phyloP scores from a whole-genome alignment of 2,329 filamentous ascomycete species.

The Metarhizium anisopliae region DNA sequence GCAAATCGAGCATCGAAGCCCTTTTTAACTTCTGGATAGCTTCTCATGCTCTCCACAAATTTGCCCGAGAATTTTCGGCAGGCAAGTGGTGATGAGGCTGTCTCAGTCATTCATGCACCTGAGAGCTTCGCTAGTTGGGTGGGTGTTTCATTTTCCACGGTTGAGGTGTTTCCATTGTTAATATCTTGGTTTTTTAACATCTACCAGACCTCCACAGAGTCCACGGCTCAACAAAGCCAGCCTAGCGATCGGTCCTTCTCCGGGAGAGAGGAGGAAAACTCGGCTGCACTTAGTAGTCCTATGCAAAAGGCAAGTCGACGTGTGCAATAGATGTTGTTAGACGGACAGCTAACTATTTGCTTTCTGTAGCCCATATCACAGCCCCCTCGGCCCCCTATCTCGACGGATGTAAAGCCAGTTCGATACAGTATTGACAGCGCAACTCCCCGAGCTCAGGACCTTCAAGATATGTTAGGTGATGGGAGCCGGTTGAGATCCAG shows the following conservation, averaged over 20 bases:
- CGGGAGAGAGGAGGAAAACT: conserved; percentile 26
- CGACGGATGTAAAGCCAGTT: conserved; percentile 61
- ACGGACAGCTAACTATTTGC: not conserved
- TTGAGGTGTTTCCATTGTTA: not conserved
- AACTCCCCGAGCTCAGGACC: conserved; percentile 76
- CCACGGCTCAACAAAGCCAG: conserved; percentile 24
- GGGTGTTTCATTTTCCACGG: conserved; percentile 25
- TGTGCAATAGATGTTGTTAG: not conserved
- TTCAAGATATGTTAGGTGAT: conserved; percentile 60
- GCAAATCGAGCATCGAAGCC: not conserved
- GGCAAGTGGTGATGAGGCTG: conserved; percentile 62
- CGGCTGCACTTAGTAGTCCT: conserved; percentile 14
- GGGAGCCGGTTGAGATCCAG: conserved; percentile 51
- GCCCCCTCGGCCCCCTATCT: conserved; percentile 60
- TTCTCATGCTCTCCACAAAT: conserved; percentile 46
- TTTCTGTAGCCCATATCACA: conserved; percentile 8
- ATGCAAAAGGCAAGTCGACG: conserved; percentile 14
- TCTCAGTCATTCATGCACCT: conserved; percentile 87
- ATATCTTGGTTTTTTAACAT: not conserved
- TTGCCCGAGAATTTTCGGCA: conserved; percentile 49
- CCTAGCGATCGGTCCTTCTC: conserved; percentile 27
- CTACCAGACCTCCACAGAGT: conserved; percentile 32
- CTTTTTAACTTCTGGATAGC: conserved; percentile 22
- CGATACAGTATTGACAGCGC: conserved; percentile 58
- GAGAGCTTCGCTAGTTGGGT: conserved; percentile 77